These are phyloP conservation scores for Zasmidium citrigriseum DNA, from an alignment of 2,329 filamentous ascomycete genomes.

Conservation along the genomic window DNA sequence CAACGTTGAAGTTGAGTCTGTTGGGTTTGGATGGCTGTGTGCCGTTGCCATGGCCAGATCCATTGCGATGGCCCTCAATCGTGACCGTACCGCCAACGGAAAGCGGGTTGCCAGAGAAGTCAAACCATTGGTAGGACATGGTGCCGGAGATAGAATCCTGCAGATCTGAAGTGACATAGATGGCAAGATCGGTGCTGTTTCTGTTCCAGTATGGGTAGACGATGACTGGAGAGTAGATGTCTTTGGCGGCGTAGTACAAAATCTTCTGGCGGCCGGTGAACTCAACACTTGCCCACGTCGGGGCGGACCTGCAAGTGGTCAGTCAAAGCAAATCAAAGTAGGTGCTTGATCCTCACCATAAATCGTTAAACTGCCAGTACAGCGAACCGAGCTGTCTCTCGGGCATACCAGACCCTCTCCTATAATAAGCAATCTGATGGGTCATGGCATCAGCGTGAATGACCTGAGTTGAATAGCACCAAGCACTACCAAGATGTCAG, in stretches of 20 bases:
- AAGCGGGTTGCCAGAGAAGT: conserved; percentile 48
- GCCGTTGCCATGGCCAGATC: not conserved
- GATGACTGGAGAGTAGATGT: conserved; percentile 59
- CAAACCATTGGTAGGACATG: conserved; percentile 52
- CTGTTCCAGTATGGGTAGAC: conserved; percentile 57
- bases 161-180: conserved; percentile 60
- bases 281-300: conserved; percentile 64
- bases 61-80: conserved; percentile 10
- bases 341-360: conserved; percentile 28
- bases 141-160: conserved; percentile 51
- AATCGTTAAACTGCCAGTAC: conserved; percentile 66
- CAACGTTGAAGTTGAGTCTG: conserved; percentile 42
- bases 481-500: conserved; percentile 38
- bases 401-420: conserved; percentile 56
- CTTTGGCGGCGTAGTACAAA: conserved; percentile 58
- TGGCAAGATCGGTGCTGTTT: conserved; percentile 49
- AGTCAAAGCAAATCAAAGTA: not conserved
- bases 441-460: conserved; percentile 65
- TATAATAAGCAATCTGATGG: conserved; percentile 61
- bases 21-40: conserved; percentile 3
- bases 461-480: conserved; percentile 62
- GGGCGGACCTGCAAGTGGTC: conserved; percentile 46
- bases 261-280: conserved; percentile 64
- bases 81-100: conserved; percentile 35
- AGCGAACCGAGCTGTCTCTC: conserved; percentile 60